Conservation (phyloP, 2,329 filamentous ascomycete species). For the Blastomyces parvus region DNA sequence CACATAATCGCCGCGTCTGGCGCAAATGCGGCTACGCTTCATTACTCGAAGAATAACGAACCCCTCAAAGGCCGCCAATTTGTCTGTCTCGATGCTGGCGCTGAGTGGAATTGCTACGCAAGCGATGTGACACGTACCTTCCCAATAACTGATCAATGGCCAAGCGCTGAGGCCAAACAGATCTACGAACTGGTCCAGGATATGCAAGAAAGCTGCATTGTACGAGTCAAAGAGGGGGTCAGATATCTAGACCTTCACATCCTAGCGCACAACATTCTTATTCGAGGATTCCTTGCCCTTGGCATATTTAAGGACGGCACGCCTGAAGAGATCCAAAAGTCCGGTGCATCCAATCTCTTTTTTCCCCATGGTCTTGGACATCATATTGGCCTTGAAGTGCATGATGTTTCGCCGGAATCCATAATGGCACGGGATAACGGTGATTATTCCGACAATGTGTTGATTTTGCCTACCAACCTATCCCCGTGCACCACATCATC, state of each 20-base stretch:
- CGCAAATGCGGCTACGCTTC: slow-evolving; percentile 69
- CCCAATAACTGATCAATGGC: slow-evolving; percentile 58
- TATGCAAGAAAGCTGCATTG: slow-evolving; percentile 77
- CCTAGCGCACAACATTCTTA: slow-evolving; percentile 70
- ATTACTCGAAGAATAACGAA: slow-evolving; percentile 74
- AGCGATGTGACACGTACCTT: slow-evolving; percentile 76
- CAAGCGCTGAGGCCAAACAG: slow-evolving; percentile 55
- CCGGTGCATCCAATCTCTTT: slow-evolving; percentile 32
- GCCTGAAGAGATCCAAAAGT: slow-evolving; percentile 40
- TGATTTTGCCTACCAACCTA: slow-evolving; percentile 16
- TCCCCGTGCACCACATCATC: slow-evolving; percentile 28
- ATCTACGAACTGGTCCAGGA: slow-evolving; percentile 76
- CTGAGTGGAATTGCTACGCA: slow-evolving; percentile 64
- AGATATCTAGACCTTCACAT: slow-evolving; percentile 74
- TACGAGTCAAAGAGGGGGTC: slow-evolving; percentile 61
- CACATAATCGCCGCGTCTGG: slow-evolving; percentile 76
- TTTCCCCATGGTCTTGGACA: slow-evolving; percentile 47
- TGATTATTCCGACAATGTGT: slow-evolving; percentile 13
- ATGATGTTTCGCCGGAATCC: slow-evolving; percentile 31
- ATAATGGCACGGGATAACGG: slow-evolving; percentile 25
- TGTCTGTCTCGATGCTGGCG: slow-evolving; percentile 74
- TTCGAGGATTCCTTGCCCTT: slow-evolving; percentile 64
- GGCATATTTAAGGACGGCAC: slow-evolving; percentile 61
- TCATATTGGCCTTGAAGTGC: slow-evolving; percentile 44
- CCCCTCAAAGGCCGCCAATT: slow-evolving; percentile 62